A percentile compares a stretch with the other conserved stretches of the same genome.
Evolutionary conservation across 352 stramenopile genomes (phyloP).

Genomic region (Aphanomyces cochlioides): DNA sequence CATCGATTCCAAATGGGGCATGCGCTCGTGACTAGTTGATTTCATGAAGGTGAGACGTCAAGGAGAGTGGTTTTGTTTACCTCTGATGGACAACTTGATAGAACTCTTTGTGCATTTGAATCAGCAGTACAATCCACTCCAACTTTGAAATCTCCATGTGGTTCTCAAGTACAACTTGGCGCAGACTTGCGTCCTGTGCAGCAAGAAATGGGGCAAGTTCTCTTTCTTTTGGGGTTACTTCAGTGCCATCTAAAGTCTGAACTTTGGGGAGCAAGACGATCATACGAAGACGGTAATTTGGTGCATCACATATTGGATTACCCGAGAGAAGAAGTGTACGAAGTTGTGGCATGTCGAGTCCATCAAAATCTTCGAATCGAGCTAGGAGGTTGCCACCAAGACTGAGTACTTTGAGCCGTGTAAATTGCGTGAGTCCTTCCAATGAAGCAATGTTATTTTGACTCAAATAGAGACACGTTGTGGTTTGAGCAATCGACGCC

Average conservation of each 20-base stretch:
- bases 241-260: constrained; percentile 53
- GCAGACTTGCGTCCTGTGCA: constrained; percentile 51
- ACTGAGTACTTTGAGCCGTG: constrained; percentile 52
- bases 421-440: constrained; percentile 61
- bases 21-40: constrained; percentile 35
- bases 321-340: constrained; percentile 61
- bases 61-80: too few species aligned
- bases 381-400: constrained; percentile 56
- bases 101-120: constrained; percentile 57
- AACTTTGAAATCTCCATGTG: constrained; percentile 72
- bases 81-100: constrained; percentile 41
- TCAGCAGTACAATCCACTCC: constrained; percentile 47
- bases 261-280: constrained; percentile 48
- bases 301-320: constrained; percentile 67
- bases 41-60: neutral
- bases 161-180: constrained; percentile 52
- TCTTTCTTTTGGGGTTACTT: constrained; percentile 58
- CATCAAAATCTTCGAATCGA: constrained; percentile 44
- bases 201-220: constrained; percentile 47
- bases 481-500: constrained; percentile 31
- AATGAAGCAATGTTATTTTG: constrained; percentile 64
- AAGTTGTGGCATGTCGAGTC: constrained; percentile 29
- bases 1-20: constrained; percentile 47
- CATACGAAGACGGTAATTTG: constrained; percentile 64
- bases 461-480: constrained; percentile 71